phyloP scores from a whole-genome alignment of 129 eudicot species.

The Pulicaria dysenterica region DNA sequence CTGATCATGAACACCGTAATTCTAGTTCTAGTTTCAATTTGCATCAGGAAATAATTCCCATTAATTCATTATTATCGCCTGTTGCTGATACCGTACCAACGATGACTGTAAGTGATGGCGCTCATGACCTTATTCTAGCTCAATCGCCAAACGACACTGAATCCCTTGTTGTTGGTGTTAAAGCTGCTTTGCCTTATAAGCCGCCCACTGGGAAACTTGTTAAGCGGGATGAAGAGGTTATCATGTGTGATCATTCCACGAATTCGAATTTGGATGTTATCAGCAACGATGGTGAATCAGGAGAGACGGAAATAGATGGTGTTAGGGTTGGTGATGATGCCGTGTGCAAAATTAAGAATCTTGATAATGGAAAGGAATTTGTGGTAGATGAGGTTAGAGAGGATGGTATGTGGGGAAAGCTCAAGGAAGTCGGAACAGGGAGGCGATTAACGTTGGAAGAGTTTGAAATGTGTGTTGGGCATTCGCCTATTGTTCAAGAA shows the following conservation, averaged over 20 bases:
- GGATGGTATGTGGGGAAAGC: conserved; percentile 70
- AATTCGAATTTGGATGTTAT: conserved; percentile 13
- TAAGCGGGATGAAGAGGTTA: conserved; percentile 27
- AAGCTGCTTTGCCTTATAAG: conserved; percentile 33
- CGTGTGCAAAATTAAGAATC: conserved; percentile 55
- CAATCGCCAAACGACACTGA: conserved; percentile 1
- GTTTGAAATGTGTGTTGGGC: conserved; percentile 70
- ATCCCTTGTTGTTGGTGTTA: background rate
- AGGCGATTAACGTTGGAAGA: conserved; percentile 77
- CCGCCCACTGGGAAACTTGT: conserved; percentile 36
- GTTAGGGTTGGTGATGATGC: conserved; percentile 9
- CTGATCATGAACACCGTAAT: conserved; percentile 40
- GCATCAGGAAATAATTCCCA: conserved; percentile 34
- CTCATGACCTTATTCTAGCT: too few species aligned
- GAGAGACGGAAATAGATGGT: background rate
- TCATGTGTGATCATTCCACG: conserved; percentile 25
- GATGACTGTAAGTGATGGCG: conserved; percentile 38
- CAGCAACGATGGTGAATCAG: conserved; percentile 20
- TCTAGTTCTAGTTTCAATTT: conserved; percentile 21
- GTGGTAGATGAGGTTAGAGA: conserved; percentile 76
- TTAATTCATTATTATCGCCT: conserved; percentile 39
- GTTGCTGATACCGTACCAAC: conserved; percentile 31
- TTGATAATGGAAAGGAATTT: conserved; percentile 82
- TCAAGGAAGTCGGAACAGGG: conserved; percentile 80
- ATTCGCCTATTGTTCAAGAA: conserved; percentile 78